Conservation (phyloP, 129 eudicot genomes). For the Tagetes patula region DNA sequence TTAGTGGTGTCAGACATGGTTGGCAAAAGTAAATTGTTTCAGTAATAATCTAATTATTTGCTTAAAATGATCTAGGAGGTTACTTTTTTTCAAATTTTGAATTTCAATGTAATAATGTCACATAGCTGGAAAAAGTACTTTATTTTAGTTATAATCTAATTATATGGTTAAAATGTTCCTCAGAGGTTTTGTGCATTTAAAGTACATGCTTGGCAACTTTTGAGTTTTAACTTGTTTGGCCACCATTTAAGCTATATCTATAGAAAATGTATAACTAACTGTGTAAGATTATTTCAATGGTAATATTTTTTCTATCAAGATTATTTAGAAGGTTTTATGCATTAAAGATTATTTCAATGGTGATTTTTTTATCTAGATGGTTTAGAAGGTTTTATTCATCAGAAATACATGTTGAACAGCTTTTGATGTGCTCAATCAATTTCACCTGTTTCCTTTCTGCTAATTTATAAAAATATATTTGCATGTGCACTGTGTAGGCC, state of each 20-base stretch:
- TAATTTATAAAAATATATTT: background rate
- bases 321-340: too few relatives aligned
- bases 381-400: background rate
- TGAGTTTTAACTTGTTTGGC: constrained; percentile 1
- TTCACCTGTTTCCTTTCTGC: background rate
- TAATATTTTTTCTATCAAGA: background rate
- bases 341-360: background rate
- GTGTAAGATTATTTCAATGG: background rate
- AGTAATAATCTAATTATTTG: background rate
- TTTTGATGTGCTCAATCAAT: background rate
- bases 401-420: background rate
- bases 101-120: background rate
- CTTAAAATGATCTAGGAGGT: background rate
- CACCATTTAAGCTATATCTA: background rate
- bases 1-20: background rate
- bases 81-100: background rate
- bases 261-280: background rate
- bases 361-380: background rate
- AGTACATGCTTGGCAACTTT: background rate
- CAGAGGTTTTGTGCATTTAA: background rate
- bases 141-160: background rate
- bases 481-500: constrained; percentile 43
- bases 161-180: background rate
- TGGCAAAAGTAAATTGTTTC: background rate
- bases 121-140: background rate